Percentiles rank a stretch among this genome's conserved stretches.
These are phyloP conservation scores for Emergomyces africanus DNA, from an alignment of 2,329 filamentous ascomycete species.

Conservation along the genomic window DNA sequence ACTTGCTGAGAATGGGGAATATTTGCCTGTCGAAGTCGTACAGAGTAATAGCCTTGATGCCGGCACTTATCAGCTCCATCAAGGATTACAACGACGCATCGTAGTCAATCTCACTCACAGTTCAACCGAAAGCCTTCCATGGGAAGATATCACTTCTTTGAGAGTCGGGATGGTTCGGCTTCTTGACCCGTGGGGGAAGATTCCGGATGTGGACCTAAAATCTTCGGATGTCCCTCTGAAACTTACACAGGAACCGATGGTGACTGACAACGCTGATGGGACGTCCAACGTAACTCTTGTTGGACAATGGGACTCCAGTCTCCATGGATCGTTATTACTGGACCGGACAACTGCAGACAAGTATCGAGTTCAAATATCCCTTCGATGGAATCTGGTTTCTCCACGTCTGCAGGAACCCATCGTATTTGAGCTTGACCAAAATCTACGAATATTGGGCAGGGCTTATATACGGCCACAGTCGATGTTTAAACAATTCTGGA, in stretches of 20 bases:
- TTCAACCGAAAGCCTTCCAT: slow-evolving; percentile 75
- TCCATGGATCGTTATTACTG: slow-evolving; percentile 84
- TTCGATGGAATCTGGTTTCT: slow-evolving; percentile 77
- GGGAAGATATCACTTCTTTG: slow-evolving; percentile 68
- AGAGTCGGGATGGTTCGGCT: slow-evolving; percentile 71
- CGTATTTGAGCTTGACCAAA: slow-evolving; percentile 69
- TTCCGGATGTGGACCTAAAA: slow-evolving; percentile 60
- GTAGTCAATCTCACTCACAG: slow-evolving; percentile 82
- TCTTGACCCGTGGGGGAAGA: slow-evolving; percentile 73
- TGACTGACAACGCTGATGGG: slow-evolving; percentile 79
- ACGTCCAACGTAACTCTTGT: slow-evolving; percentile 73
- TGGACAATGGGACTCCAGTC: slow-evolving; percentile 94
- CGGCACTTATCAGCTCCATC: slow-evolving; percentile 91
- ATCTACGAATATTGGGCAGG: slow-evolving; percentile 70
- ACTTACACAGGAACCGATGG: slow-evolving; percentile 61
- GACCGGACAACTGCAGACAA: slow-evolving; percentile 88
- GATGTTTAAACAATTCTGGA: slow-evolving; percentile 78
- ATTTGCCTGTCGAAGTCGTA: slow-evolving; percentile 82
- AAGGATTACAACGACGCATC: slow-evolving; percentile 81
- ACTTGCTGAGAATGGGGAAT: slow-evolving; percentile 80
- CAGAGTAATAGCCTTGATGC: slow-evolving; percentile 71
- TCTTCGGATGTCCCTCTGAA: slow-evolving; percentile 66
- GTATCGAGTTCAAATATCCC: slow-evolving; percentile 75
- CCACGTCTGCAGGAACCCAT: slow-evolving; percentile 78
- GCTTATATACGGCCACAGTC: slow-evolving; percentile 76